These are phyloP conservation scores for Talaromyces ruber DNA, from an alignment of 495 filamentous ascomycete species.

Conservation along the genomic window DNA sequence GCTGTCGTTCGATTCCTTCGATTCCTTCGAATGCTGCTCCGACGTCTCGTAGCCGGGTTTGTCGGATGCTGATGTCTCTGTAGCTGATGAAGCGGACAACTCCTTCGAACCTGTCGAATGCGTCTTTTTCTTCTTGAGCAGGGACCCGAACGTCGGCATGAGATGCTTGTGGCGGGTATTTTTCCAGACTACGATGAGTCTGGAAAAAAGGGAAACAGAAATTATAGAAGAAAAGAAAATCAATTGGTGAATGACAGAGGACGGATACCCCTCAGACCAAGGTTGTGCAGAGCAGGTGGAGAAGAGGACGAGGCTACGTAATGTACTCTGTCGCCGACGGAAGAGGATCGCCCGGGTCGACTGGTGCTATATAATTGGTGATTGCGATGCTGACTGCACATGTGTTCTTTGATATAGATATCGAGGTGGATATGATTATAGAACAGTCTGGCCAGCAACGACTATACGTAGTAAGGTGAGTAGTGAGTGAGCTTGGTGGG, in stretches of 20 bases:
- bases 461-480: background rate
- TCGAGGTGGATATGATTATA: background rate
- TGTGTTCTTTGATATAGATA: background rate
- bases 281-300: background rate
- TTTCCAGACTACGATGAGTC: slow-evolving; percentile 8
- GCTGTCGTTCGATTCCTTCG: slow-evolving; percentile 9
- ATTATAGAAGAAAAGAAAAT: slow-evolving; percentile 1
- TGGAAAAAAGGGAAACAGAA: slow-evolving; percentile 5
- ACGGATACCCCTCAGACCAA: background rate
- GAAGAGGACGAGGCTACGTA: background rate
- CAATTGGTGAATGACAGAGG: background rate
- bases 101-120: slow-evolving; percentile 52
- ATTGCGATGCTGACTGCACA: background rate
- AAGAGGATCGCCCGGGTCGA: background rate
- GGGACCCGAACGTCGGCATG: slow-evolving; percentile 51
- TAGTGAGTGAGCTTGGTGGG: background rate
- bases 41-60: slow-evolving; percentile 15
- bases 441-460: background rate
- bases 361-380: background rate
- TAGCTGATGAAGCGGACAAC: slow-evolving; percentile 47
- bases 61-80: slow-evolving; percentile 22
- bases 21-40: slow-evolving; percentile 4
- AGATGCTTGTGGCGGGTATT: background rate
- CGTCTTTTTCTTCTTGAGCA: slow-evolving; percentile 97
- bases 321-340: background rate